phyloP scores from a whole-genome alignment of 352 stramenopile species.

The Pythium guiyangense region DNA sequence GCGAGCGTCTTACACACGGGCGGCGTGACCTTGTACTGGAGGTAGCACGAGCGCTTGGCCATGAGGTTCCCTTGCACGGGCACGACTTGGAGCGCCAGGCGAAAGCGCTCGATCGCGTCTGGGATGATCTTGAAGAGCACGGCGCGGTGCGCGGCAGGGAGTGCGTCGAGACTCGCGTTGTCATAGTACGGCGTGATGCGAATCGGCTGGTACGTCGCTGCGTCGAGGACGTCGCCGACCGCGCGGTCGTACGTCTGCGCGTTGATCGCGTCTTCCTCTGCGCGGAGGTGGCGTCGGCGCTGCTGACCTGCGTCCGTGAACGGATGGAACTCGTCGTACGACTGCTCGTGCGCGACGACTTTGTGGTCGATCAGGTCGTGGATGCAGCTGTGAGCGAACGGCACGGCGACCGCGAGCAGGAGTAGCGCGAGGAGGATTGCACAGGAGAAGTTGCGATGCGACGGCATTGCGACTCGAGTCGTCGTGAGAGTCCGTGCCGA shows the following conservation, averaged over 20 bases:
- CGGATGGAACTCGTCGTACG: constrained; percentile 12
- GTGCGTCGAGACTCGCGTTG: constrained; percentile 29
- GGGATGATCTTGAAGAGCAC: constrained; percentile 56
- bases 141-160: constrained; percentile 28
- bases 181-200: constrained; percentile 71
- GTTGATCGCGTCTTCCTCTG: constrained; percentile 10
- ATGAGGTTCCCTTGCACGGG: constrained; percentile 58
- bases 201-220: constrained; percentile 35
- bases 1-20: constrained; percentile 51
- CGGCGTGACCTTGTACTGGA: constrained; percentile 52
- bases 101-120: constrained; percentile 61
- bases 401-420: constrained; percentile 1
- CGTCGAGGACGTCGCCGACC: constrained; percentile 19
- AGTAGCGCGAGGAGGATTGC: background rate
- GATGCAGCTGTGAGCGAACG: constrained; percentile 9
- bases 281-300: constrained; percentile 1
- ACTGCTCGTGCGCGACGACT: constrained; percentile 12
- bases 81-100: constrained; percentile 45
- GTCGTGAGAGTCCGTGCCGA: too few species aligned
- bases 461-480: background rate
- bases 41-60: constrained; percentile 52
- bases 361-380: constrained; percentile 23
- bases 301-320: constrained; percentile 8
- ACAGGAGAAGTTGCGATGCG: background rate
- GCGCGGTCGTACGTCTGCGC: constrained; percentile 34